Evolutionary conservation across 1,139 yeast species (phyloP), one percentile per base, ranked within the genome.

Genomic region (Protomyces pachydermus): DNA sequence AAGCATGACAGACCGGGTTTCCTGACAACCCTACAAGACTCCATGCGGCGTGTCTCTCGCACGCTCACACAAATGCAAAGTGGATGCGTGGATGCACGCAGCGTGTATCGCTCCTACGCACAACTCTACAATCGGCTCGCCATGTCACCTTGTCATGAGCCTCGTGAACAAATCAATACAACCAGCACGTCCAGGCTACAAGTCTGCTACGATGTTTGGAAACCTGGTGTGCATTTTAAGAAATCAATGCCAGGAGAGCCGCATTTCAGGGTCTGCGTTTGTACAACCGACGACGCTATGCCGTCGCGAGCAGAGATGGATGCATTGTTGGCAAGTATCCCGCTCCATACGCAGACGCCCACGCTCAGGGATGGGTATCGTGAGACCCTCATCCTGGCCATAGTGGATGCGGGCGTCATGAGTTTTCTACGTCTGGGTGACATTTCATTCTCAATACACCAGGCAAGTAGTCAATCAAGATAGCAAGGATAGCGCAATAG

Each of bases 171-270:
- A 18, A 2, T 25, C 18, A 42, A 39, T 16, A 10, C 12, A 14
- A 3, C 10, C 50, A 39, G 14, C 16, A 37, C 18, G 12, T 12
- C 34, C 3, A n/a, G 14, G 14, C 6, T 20, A 65, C 51, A 20
- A 5, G 70, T 78, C 25, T 75, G 80, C 0, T 91, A 80, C 70
- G 81, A 87, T 70, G 89, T 89, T 1, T 91, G 97, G 97, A 91
- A 88, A 73, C 98, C 98, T 0, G 78, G 81, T 1, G 82, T 86
- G 0, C 5, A 6, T 3, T 91, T 88, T 75, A 84, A 84, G 65
- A 91, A 91, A 71, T 84, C 84, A 53, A 72, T 73, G 37, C 91
- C 91, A 0, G 87, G 89, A 0, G 68, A 72, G 0, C 96, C 97
- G 0, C 93, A 91, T 73, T 91, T 84, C 71, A 90, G 86, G 68